These are phyloP conservation scores for Talaromyces sp. DNA, from an alignment of 2,329 filamentous ascomycete species.

Conservation along the genomic window DNA sequence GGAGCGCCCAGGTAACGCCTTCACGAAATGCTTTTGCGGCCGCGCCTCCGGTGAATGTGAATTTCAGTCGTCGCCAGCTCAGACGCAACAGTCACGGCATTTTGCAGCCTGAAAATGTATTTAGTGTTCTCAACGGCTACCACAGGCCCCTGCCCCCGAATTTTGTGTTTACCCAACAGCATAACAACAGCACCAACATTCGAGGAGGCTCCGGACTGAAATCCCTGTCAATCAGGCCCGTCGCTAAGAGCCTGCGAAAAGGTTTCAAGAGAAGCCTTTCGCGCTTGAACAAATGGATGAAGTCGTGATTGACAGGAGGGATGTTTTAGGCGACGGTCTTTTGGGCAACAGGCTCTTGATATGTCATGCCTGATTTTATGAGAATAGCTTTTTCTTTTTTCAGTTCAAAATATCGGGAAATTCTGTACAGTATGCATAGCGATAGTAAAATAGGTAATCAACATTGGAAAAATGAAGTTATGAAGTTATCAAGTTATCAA, in stretches of 20 bases:
- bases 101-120: not conserved
- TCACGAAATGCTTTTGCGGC: not conserved
- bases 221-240: slow-evolving; percentile 9
- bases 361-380: not conserved
- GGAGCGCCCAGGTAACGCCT: not conserved
- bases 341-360: not conserved
- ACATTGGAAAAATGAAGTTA: too few species aligned
- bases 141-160: slow-evolving; percentile 5
- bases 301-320: not conserved
- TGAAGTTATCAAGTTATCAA: too few species aligned
- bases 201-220: slow-evolving; percentile 6
- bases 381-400: not conserved
- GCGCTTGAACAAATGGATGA: slow-evolving; percentile 16
- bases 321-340: too few species aligned
- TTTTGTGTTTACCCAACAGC: slow-evolving; percentile 10
- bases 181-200: slow-evolving; percentile 9
- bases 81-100: not conserved
- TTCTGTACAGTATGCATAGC: not conserved
- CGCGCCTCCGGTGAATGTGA: not conserved
- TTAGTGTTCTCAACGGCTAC: slow-evolving; percentile 6
- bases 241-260: slow-evolving; percentile 13
- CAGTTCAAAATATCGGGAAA: not conserved
- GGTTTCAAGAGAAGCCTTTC: slow-evolving; percentile 14
- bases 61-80: not conserved
- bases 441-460: not conserved